Conservation (phyloP, 1,139 yeast species). For the Casaregolazyma lundiana region DNA sequence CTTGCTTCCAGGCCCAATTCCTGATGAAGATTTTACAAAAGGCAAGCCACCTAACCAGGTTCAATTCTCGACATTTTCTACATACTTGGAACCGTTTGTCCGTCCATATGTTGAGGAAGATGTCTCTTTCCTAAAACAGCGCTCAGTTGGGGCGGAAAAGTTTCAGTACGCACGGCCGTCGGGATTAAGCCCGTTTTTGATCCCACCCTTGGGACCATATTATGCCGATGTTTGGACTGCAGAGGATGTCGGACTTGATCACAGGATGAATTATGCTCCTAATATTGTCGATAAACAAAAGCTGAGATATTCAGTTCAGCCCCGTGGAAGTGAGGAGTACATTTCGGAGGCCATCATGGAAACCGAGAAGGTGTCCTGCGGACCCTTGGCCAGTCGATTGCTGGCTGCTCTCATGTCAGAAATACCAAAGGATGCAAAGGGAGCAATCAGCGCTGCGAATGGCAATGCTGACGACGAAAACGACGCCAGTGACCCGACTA, state of each 20-base stretch:
- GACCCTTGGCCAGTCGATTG: conserved; percentile 84
- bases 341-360: conserved; percentile 63
- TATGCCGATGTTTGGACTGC: conserved; percentile 84
- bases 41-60: conserved; percentile 89
- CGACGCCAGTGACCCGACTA: conserved; percentile 16
- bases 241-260: conserved; percentile 57
- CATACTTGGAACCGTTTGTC: conserved; percentile 82
- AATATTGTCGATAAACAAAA: conserved; percentile 25
- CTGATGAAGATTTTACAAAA: conserved; percentile 79
- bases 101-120: conserved; percentile 77
- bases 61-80: conserved; percentile 81
- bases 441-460: not conserved
- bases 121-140: conserved; percentile 62
- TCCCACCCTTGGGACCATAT: conserved; percentile 80
- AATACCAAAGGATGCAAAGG: conserved; percentile 25
- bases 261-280: conserved; percentile 37
- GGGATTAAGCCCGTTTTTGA: conserved; percentile 38
- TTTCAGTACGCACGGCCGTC: conserved; percentile 25
- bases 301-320: conserved; percentile 28
- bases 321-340: conserved; percentile 59
- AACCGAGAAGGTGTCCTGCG: conserved; percentile 66
- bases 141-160: conserved; percentile 31
- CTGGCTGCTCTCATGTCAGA: conserved; percentile 71
- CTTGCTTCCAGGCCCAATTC: conserved; percentile 81
- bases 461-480: conserved; percentile 30